Base-by-base conservation (phyloP, 495 filamentous ascomycete species). In the Haplographium delicatum region DNA sequence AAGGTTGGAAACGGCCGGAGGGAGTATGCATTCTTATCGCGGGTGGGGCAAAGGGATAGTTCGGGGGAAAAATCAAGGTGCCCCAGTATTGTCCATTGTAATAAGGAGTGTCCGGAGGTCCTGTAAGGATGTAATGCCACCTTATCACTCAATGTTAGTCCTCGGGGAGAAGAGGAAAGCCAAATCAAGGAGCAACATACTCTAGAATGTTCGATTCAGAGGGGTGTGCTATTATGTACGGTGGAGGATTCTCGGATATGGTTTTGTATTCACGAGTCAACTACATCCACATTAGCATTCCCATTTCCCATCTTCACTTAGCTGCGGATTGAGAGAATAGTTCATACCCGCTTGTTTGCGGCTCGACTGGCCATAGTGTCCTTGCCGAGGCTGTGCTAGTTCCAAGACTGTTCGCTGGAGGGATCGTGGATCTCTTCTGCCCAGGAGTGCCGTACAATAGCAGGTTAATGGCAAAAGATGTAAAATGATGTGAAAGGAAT, bases 11-110 rank as follows among this genome's bases (percentile, higher is more conserved):
- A 65, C 91, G 84, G 54, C 91, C 93, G 22, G 84, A 90, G 31
- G 93, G 93, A 0, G 93, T 98, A 71, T 97, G 93, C 93, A 98
- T 97, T 56, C 91, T 88, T 67, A 98, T 97, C 4, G 94, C 89
- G 10, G 93, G 93, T 23, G 94, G 94, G 8, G 91, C 91, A 66
- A 96, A 98, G 19, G 93, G 93, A 65, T 98, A 98, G 71, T 95
- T 89, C 7, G 89, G 81, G 20, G 93, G 93, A 67, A 98, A 98
- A 47, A 91, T 84, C 28, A 98, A 72, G 1, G 94, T 96, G 33
- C 93, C 93, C 93, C 93, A 98, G 72, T 97, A 98, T 64, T 98
- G 93, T 30, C 93, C 93, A 68, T 82, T 81, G 61, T 94, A 82
- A 68, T 97, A 98, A 1, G 93, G 91, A 1, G 93, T 98, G 20